Base-by-base conservation (phyloP, 2,329 filamentous ascomycete species). In the Fusarium penzigii region DNA sequence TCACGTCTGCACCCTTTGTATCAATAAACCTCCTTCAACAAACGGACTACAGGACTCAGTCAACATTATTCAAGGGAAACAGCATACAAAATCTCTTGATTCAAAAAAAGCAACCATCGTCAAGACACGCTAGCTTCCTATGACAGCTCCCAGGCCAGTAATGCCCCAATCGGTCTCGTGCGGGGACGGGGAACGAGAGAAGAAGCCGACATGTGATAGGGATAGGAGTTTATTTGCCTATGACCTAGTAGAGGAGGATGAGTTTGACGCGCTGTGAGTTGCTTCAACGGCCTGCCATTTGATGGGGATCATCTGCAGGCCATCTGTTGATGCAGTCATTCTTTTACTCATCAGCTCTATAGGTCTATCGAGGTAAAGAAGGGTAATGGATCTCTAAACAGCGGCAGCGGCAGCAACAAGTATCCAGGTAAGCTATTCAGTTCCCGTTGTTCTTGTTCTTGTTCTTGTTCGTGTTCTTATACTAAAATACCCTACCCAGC, bases 231-330 rank as follows among this genome's bases (percentile, higher is more conserved):
- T 55, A 20, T 44, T 65, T 39, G 58, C 58, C 39, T 65, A 62
- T 42, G 63, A 76, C 53, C 63, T 80, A 52, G 70, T 81, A 39
- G 57, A 72, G 29, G 75, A 79, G 49, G 75, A 81, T 38, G 80
- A 82, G 66, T 82, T 82, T 59, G 80, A 82, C 64, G 79, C 79
- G 42, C 68, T 83, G 80, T 83, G 69, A 59, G 78, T 73, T 17
- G 13, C 13, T 42, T 29, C 20, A 20, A 17, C 17, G 20, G 20
- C 20, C 20, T 25, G 20, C 20, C 20, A 25, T 16, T 34, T 34
- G 20, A 13, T 40, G 16, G 39, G 40, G 20, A 5, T 40, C 25
- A 8, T 17, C 32, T 36, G 10, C 32, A 36, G 32, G 10, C 20
- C 20, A 25, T 25, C 20, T 25, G 5, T 25, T 25, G 20, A 25